Percentiles rank a stretch among this genome's conserved stretches.
Conservation (phyloP, 345 rosid genomes). For the Eucalyptus leucophloia region DNA sequence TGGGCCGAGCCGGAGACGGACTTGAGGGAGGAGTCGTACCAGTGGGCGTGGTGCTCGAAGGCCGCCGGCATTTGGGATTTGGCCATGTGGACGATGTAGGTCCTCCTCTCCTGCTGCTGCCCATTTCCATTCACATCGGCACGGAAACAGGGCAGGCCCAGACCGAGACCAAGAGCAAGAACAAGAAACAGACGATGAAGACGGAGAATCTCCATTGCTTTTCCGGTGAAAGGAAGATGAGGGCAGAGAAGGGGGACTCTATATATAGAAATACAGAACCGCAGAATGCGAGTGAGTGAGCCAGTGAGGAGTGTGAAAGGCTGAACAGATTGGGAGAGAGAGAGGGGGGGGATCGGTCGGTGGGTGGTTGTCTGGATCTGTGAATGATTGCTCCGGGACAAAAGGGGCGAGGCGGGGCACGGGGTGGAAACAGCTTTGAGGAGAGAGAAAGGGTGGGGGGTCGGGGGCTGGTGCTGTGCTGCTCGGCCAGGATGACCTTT, state of each 20-base stretch:
- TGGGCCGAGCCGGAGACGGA: slow-evolving; percentile 46
- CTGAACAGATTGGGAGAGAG: neutral
- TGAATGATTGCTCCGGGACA: slow-evolving; percentile 18
- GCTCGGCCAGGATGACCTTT: neutral
- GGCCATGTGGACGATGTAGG: slow-evolving; percentile 93
- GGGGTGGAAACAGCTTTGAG: neutral
- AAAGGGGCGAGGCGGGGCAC: neutral
- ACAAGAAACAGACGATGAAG: neutral
- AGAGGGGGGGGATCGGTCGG: neutral
- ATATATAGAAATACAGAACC: neutral
- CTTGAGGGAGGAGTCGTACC: slow-evolving; percentile 73
- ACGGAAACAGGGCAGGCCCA: neutral
- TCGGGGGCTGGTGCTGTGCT: neutral
- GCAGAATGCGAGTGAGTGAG: neutral
- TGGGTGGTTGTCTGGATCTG: slow-evolving; percentile 13
- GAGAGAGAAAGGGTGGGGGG: neutral
- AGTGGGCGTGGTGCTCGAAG: slow-evolving; percentile 51
- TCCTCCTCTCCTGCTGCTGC: neutral
- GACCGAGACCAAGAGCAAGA: neutral
- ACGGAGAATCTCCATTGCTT: neutral
- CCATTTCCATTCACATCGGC: neutral
- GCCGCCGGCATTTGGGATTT: slow-evolving; percentile 56
- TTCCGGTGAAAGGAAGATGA: neutral
- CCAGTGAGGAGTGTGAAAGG: neutral
- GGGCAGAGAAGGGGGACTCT: neutral